phyloP scores from a whole-genome alignment of 1,284 basidiomycete species.

The Pseudozyma sp. region DNA sequence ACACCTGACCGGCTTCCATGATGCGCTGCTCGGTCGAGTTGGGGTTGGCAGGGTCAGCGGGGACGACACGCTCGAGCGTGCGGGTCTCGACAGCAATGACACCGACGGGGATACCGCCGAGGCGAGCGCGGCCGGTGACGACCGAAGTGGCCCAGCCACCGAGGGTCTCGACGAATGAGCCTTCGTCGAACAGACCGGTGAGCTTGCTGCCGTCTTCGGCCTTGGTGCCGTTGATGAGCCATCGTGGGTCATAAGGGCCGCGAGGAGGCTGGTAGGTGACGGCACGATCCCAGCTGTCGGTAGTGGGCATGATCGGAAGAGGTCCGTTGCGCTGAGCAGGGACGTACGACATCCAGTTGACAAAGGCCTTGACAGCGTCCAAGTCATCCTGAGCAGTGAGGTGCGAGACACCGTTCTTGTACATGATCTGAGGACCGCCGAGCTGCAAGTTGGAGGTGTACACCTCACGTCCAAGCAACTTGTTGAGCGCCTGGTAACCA shows the following conservation, averaged over 20 bases:
- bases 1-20: constrained; percentile 98
- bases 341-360: constrained; percentile 95
- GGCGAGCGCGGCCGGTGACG: constrained; percentile 87
- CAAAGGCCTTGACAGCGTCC: constrained; percentile 63
- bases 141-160: constrained; percentile 68
- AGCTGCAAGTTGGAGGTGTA: constrained; percentile 99
- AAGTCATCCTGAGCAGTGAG: constrained; percentile 93
- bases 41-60: constrained; percentile 98
- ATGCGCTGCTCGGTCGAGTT: constrained; percentile 96
- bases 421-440: constrained; percentile 84
- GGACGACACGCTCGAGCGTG: constrained; percentile 94
- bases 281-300: constrained; percentile 84
- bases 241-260: constrained; percentile 94
- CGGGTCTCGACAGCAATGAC: constrained; percentile 98
- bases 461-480: constrained; percentile 97
- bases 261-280: constrained; percentile 92
- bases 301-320: constrained; percentile 51
- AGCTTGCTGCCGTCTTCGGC: constrained; percentile 77
- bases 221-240: constrained; percentile 93
- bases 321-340: constrained; percentile 68
- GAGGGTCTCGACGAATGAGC: constrained; percentile 94
- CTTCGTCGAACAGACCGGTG: constrained; percentile 92
- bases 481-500: constrained; percentile 95
- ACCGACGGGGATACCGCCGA: constrained; percentile 96
- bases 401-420: constrained; percentile 85